These are phyloP conservation scores for Trichoderma endophyticum DNA, from an alignment of 2,329 filamentous ascomycete species.

Conservation along the genomic window DNA sequence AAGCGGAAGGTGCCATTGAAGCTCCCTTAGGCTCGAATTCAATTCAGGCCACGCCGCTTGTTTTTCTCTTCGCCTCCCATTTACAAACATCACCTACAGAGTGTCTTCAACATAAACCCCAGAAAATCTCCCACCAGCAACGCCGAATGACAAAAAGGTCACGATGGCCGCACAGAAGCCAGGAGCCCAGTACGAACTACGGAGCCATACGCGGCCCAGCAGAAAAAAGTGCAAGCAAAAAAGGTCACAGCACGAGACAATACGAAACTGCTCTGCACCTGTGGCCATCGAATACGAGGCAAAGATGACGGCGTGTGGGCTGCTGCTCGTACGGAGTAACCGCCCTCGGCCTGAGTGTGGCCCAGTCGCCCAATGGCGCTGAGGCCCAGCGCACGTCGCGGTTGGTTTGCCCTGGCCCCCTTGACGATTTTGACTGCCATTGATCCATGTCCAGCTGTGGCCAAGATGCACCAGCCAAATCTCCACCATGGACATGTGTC, in stretches of 20 bases:
- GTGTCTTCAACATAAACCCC: background rate
- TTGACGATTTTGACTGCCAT: constrained; percentile 1
- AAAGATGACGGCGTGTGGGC: constrained; percentile 11
- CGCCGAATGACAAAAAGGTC: background rate
- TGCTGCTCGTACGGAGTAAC: constrained; percentile 17
- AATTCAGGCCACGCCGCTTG: background rate
- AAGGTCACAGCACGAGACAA: constrained; percentile 3
- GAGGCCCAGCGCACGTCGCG: constrained; percentile 2
- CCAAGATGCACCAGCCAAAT: background rate
- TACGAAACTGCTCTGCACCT: constrained; percentile 9
- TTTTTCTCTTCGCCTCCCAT: background rate
- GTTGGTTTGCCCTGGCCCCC: background rate
- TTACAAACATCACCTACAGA: background rate
- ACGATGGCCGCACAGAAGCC: background rate
- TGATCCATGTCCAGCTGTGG: background rate
- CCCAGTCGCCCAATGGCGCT: constrained; percentile 11
- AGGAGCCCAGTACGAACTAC: background rate
- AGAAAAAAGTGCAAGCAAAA: background rate
- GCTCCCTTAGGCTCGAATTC: background rate
- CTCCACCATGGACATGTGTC: constrained; percentile 6
- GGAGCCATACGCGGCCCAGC: background rate
- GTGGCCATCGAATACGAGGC: constrained; percentile 15
- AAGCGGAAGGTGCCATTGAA: constrained; percentile 6
- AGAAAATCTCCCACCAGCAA: background rate
- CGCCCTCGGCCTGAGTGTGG: constrained; percentile 6